Percentiles rank a stretch among this genome's conserved stretches.
Evolutionary conservation across 108 stramenopile genomes (phyloP).

Genomic region (Nannochloropsis granulata): DNA sequence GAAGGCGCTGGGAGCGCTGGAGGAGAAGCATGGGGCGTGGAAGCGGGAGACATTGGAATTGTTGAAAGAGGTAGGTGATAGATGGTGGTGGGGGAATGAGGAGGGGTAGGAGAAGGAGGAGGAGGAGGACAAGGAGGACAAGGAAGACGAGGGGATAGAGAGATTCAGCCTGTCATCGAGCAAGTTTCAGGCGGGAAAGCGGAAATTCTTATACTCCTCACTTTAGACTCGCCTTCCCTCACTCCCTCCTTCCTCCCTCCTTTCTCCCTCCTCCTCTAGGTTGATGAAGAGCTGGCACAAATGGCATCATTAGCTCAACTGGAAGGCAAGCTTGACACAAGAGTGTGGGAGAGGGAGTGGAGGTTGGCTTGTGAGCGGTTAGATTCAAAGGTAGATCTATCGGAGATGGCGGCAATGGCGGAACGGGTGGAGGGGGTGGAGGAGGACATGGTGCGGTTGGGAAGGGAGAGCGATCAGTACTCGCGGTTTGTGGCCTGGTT

Average conservation of each 20-base stretch:
- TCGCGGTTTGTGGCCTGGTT: not conserved
- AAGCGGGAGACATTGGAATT: not conserved
- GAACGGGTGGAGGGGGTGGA: not conserved
- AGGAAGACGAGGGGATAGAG: no score
- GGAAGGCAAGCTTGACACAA: not conserved
- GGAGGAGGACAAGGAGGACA: no score
- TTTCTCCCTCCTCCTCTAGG: no score
- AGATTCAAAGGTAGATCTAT: not conserved
- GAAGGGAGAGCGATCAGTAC: not conserved
- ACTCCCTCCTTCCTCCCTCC: no score
- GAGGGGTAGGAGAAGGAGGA: no score
- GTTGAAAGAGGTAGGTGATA: not conserved
- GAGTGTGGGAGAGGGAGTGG: not conserved
- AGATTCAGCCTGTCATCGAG: no score
- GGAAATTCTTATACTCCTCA: no score
- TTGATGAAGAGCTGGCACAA: not conserved
- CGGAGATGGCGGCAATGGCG: not conserved
- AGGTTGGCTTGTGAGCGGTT: not conserved
- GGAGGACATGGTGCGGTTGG: not conserved
- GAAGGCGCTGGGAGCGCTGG: not conserved
- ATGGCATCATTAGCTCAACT: not conserved
- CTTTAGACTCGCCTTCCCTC: no score
- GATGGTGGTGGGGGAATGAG: no score
- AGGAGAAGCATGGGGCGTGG: not conserved
- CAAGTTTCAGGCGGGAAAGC: no score